Conservation (phyloP, 2,329 filamentous ascomycete species). For the Phialemoniopsis sp. region DNA sequence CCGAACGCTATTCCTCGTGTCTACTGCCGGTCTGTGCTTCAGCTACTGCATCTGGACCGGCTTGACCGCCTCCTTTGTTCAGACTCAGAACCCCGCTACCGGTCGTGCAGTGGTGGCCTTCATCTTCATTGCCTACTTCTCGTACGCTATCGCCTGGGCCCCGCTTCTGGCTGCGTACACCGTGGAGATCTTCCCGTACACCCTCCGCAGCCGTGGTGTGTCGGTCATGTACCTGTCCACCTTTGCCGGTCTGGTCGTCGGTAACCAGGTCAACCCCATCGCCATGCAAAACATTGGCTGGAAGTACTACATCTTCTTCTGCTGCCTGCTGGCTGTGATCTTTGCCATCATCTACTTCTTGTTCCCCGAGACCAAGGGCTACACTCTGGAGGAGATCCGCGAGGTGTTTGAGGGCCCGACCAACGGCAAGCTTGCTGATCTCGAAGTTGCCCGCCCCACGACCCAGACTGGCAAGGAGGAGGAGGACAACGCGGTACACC, state of each 20-base stretch:
- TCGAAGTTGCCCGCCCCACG: background rate
- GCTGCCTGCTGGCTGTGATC: conserved; percentile 27
- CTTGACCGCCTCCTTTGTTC: conserved; percentile 9
- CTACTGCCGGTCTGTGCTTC: conserved; percentile 21
- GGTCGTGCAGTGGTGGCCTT: conserved; percentile 21
- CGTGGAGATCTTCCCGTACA: conserved; percentile 32
- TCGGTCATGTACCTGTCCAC: conserved; percentile 37
- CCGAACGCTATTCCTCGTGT: conserved; percentile 24
- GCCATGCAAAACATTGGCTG: conserved; percentile 4
- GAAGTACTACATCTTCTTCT: conserved; percentile 26
- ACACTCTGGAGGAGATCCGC: conserved; percentile 33
- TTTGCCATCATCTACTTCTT: conserved; percentile 5
- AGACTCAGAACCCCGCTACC: conserved; percentile 8
- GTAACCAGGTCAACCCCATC: conserved; percentile 7
- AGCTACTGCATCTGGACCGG: conserved; percentile 5
- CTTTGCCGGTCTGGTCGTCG: conserved; percentile 31
- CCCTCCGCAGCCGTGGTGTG: conserved; percentile 33
- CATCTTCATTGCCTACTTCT: conserved; percentile 25
- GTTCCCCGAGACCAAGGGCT: conserved; percentile 11
- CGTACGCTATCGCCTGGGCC: conserved; percentile 23
- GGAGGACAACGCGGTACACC: too few relatives aligned
- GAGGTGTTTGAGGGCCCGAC: conserved; percentile 53
- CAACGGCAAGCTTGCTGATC: conserved; percentile 14
- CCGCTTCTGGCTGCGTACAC: conserved; percentile 42
- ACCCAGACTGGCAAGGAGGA: conserved; percentile 7